phyloP scores from a whole-genome alignment of 768 basidiomycete genomes.

The Tulasnella sp. region DNA sequence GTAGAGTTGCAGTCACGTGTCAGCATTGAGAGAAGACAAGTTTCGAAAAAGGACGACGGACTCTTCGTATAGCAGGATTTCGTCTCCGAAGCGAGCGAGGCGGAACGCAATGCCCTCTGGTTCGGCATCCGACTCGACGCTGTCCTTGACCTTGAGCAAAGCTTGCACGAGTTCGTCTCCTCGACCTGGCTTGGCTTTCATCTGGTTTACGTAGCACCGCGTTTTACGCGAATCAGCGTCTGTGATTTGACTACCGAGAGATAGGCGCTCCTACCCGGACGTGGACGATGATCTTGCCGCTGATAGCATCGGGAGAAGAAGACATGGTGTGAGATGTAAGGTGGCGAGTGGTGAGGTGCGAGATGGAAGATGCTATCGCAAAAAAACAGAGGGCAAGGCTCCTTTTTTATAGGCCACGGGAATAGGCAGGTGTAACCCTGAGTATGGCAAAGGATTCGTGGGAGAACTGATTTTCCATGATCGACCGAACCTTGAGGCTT shows the following conservation, averaged over 20 bases:
- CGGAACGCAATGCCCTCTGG: neutral
- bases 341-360: neutral
- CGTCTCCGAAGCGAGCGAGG: neutral
- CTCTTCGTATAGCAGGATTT: conserved; percentile 13
- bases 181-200: neutral
- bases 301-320: neutral
- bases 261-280: neutral
- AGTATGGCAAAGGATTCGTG: conserved; percentile 8
- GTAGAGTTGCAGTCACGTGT: neutral
- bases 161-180: neutral
- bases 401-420: neutral
- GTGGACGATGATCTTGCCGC: conserved; percentile 14
- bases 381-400: neutral
- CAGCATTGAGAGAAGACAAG: neutral
- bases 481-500: neutral
- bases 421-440: neutral
- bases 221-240: neutral
- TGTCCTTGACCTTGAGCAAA: neutral
- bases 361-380: neutral
- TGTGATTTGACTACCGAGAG: neutral
- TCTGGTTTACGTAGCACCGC: neutral
- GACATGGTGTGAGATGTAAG: neutral
- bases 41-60: neutral
- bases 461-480: neutral
- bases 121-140: conserved; percentile 13